Evolutionary conservation across 352 stramenopile species (phyloP).

Genomic region (Pythium rhizo-oryzae): DNA sequence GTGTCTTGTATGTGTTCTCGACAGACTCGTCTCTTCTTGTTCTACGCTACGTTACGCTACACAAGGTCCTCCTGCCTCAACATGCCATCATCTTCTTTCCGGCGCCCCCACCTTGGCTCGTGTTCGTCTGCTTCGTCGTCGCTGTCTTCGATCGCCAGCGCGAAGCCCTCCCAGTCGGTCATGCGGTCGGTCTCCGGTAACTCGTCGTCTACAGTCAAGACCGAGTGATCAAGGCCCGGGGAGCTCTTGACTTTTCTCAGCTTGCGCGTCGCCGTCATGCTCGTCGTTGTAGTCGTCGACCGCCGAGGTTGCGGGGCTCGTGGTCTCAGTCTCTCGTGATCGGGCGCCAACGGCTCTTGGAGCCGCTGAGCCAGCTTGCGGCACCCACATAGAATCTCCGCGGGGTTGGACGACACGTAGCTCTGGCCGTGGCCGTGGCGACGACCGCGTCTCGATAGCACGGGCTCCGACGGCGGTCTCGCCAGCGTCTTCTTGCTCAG

Average conservation of each 20-base stretch:
- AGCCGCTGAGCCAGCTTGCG: conserved; percentile 45
- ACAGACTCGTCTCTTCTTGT: conserved; percentile 5
- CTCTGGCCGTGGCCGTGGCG: background rate
- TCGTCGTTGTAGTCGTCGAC: background rate
- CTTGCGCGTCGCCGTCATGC: background rate
- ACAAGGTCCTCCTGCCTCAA: background rate
- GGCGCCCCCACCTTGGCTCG: background rate
- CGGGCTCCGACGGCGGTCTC: conserved; percentile 1
- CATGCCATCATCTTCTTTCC: background rate
- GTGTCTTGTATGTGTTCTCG: background rate
- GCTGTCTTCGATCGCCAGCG: conserved; percentile 20
- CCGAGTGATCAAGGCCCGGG: background rate
- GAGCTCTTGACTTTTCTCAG: conserved; percentile 10
- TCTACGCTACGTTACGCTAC: conserved; percentile 2
- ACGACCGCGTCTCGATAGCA: background rate
- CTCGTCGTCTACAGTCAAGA: background rate
- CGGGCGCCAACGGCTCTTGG: conserved; percentile 10
- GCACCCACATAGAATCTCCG: conserved; percentile 37
- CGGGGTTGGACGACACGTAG: conserved; percentile 9
- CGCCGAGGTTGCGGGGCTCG: background rate
- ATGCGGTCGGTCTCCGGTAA: conserved; percentile 10
- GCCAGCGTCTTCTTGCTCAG: background rate
- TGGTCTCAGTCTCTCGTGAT: background rate
- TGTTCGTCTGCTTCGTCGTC: conserved; percentile 6
- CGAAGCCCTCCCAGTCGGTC: conserved; percentile 19